phyloP scores from a whole-genome alignment of 352 stramenopile genomes.

The Phytophthora sojae region DNA sequence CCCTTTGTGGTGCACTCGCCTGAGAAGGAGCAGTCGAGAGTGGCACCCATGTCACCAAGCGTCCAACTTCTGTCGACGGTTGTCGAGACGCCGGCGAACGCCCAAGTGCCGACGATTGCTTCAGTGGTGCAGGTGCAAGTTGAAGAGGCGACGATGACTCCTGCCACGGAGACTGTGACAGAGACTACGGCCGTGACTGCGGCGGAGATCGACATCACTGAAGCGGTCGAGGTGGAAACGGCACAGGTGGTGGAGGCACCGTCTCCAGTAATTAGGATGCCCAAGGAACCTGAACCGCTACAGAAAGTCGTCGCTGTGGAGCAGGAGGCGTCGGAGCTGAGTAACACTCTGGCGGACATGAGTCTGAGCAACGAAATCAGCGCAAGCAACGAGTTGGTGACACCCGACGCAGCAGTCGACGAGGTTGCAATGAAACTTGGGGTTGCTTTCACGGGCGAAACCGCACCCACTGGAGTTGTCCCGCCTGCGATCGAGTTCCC shows the following conservation, averaged over 20 bases:
- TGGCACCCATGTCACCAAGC: slow-evolving; percentile 19
- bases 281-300: slow-evolving; percentile 4
- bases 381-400: neutral
- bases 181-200: neutral
- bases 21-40: slow-evolving; percentile 30
- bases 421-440: neutral
- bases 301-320: slow-evolving; percentile 1
- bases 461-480: neutral
- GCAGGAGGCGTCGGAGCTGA: slow-evolving; percentile 21
- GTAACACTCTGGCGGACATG: slow-evolving; percentile 27
- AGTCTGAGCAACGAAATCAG: slow-evolving; percentile 15
- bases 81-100: slow-evolving; percentile 1
- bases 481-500: neutral
- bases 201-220: neutral
- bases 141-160: neutral
- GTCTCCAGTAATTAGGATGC: neutral
- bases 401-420: neutral
- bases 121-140: neutral
- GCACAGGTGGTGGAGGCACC: neutral
- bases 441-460: neutral
- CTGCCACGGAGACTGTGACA: neutral
- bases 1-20: slow-evolving; percentile 33
- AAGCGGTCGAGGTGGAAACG: neutral
- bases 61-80: slow-evolving; percentile 9
- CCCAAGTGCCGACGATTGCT: neutral